Evolutionary conservation across 140 eudicot genomes (phyloP).

Genomic region (Senecio squalidus): DNA sequence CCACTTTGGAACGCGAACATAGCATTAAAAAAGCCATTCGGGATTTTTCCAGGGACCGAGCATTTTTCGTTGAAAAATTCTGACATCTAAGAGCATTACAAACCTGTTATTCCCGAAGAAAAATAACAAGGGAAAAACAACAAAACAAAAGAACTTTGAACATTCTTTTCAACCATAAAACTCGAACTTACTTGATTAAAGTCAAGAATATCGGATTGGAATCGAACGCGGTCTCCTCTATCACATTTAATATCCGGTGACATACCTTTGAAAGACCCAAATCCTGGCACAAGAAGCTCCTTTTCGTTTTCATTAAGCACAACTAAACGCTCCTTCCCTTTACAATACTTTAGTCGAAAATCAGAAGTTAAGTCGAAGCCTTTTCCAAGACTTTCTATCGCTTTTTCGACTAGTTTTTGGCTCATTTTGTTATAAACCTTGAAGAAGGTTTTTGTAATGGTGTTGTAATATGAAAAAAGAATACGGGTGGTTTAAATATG

Average conservation of each 20-base stretch:
- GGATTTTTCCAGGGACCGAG: constrained; percentile 70
- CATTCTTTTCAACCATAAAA: not conserved
- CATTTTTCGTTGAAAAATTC: constrained; percentile 63
- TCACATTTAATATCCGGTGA: constrained; percentile 83
- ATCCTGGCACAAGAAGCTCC: constrained; percentile 58
- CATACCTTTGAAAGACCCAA: constrained; percentile 49
- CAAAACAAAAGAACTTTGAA: not conserved
- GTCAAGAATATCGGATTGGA: constrained; percentile 79
- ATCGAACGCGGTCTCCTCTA: constrained; percentile 84
- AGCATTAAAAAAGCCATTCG: constrained; percentile 81
- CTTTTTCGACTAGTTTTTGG: constrained; percentile 41
- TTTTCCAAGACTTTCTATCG: constrained; percentile 75
- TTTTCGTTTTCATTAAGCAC: constrained; percentile 44
- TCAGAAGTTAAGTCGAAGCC: constrained; percentile 87
- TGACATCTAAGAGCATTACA: constrained; percentile 59
- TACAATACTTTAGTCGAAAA: constrained; percentile 86
- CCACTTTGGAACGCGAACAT: constrained; percentile 78
- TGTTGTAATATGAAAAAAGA: not conserved
- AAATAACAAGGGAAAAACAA: not conserved
- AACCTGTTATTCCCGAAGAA: not conserved
- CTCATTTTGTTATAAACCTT: constrained; percentile 21
- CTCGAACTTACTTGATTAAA: constrained; percentile 55
- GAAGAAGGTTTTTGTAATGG: constrained; percentile 7
- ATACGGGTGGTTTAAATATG: constrained; percentile 17
- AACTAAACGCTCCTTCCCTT: constrained; percentile 61